These are phyloP conservation scores for Euphorbia lathyris DNA, from an alignment of 345 rosid genomes.

Conservation along the genomic window DNA sequence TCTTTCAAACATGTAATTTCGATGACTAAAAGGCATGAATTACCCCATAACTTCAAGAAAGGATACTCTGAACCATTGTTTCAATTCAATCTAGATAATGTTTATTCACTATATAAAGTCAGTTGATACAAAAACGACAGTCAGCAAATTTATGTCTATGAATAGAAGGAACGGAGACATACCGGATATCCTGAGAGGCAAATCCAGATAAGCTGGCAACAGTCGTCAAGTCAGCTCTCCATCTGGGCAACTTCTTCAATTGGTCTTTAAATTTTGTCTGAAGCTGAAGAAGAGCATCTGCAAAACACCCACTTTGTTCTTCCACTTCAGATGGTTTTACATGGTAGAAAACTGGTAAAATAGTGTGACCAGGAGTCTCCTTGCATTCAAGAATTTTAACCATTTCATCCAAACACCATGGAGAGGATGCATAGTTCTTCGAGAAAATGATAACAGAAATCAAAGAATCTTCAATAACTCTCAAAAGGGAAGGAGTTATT, in stretches of 20 bases:
- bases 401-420: conserved; percentile 8
- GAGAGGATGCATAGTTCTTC: background rate
- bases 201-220: background rate
- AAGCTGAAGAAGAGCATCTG: background rate
- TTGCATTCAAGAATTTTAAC: background rate
- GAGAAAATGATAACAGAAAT: conserved; percentile 8
- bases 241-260: background rate
- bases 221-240: background rate
- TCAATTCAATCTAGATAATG: no score
- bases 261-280: background rate
- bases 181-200: background rate
- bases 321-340: background rate
- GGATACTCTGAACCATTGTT: no score
- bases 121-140: background rate
- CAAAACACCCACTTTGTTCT: background rate
- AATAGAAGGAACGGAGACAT: background rate
- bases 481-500: background rate
- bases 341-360: background rate
- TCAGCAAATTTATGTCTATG: background rate
- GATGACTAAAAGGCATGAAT: no score
- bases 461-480: background rate
- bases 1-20: background rate
- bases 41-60: no score
- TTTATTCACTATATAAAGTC: background rate
- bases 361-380: background rate